Percentiles rank a stretch among this genome's conserved stretches.
phyloP scores from a whole-genome alignment of 1,284 basidiomycete genomes.

The Leccinum pachyderme region DNA sequence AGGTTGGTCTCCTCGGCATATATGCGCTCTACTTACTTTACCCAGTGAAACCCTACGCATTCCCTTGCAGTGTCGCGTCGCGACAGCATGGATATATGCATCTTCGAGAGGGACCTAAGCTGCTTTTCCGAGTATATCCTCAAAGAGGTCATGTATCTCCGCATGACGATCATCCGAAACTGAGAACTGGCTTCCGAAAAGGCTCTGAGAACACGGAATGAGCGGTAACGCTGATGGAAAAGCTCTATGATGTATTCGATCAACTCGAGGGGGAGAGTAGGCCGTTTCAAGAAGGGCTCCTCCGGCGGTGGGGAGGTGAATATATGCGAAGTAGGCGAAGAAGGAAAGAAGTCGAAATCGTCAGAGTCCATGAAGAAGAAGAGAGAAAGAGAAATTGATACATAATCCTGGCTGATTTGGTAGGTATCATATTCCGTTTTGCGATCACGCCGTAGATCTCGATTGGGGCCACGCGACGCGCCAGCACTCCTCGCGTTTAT shows the following conservation, averaged over 20 bases:
- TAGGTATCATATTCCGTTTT: constrained; percentile 38
- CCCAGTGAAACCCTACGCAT: constrained; percentile 24
- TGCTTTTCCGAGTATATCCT: constrained; percentile 21
- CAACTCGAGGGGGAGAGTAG: constrained; percentile 25
- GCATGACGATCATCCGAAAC: constrained; percentile 25
- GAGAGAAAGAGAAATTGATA: neutral
- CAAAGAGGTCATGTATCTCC: constrained; percentile 28
- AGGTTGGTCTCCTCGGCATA: constrained; percentile 8
- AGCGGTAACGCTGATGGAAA: constrained; percentile 15
- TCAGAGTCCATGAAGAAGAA: constrained; percentile 15
- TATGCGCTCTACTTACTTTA: constrained; percentile 31
- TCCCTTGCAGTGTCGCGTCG: constrained; percentile 2
- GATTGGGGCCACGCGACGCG: constrained; percentile 96
- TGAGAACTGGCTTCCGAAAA: constrained; percentile 27
- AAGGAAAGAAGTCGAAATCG: constrained; percentile 17
- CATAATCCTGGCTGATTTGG: constrained; percentile 93
- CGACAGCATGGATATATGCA: constrained; percentile 28
- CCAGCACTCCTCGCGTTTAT: constrained; percentile 91
- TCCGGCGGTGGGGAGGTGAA: constrained; percentile 26
- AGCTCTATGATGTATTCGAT: constrained; percentile 29
- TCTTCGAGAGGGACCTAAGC: constrained; percentile 19
- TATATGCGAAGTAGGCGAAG: constrained; percentile 17
- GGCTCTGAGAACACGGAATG: constrained; percentile 23
- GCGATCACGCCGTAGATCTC: constrained; percentile 64
- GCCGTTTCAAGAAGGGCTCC: constrained; percentile 11